Percentiles rank a stretch among this genome's conserved stretches.
Evolutionary conservation across 768 basidiomycete genomes (phyloP).

Genomic region (Phylloporus arenicola): DNA sequence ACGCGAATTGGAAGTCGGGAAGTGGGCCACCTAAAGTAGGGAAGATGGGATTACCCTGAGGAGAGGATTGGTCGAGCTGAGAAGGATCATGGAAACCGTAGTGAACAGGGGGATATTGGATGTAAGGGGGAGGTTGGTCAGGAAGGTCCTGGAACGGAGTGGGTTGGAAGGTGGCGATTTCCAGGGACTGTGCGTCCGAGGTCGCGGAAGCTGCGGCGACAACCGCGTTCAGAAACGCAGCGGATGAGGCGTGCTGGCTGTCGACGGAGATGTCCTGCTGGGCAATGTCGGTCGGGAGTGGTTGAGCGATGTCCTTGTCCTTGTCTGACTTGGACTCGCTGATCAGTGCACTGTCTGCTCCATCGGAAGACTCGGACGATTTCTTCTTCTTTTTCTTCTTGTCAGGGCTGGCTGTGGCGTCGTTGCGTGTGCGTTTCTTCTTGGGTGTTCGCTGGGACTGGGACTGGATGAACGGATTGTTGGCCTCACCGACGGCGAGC

Average conservation of each 20-base stretch:
- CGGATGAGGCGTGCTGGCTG: constrained; percentile 44
- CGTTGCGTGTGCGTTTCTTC: constrained; percentile 32
- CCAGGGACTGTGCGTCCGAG: constrained; percentile 29
- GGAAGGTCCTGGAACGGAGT: constrained; percentile 31
- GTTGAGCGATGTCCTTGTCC: constrained; percentile 31
- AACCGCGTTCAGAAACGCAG: constrained; percentile 59
- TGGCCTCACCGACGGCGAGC: constrained; percentile 43
- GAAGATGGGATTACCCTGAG: constrained; percentile 27
- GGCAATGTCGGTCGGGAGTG: constrained; percentile 28
- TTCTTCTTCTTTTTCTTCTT: constrained; percentile 31
- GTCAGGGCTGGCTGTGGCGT: constrained; percentile 14
- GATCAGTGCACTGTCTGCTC: constrained; percentile 16
- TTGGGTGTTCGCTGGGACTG: constrained; percentile 23
- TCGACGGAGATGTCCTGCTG: constrained; percentile 22
- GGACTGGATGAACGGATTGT: constrained; percentile 32
- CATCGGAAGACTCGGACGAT: neutral
- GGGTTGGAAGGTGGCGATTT: constrained; percentile 25
- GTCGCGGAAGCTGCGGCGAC: constrained; percentile 60
- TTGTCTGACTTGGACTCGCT: constrained; percentile 28
- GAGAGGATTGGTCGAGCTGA: constrained; percentile 22
- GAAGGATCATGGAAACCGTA: constrained; percentile 26
- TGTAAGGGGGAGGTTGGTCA: constrained; percentile 21
- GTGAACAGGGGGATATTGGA: constrained; percentile 29
- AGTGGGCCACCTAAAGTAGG: constrained; percentile 18
- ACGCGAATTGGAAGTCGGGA: constrained; percentile 40